These are phyloP conservation scores for Carex pumila DNA, from an alignment of 176 grass and related monocot species.

Conservation along the genomic window DNA sequence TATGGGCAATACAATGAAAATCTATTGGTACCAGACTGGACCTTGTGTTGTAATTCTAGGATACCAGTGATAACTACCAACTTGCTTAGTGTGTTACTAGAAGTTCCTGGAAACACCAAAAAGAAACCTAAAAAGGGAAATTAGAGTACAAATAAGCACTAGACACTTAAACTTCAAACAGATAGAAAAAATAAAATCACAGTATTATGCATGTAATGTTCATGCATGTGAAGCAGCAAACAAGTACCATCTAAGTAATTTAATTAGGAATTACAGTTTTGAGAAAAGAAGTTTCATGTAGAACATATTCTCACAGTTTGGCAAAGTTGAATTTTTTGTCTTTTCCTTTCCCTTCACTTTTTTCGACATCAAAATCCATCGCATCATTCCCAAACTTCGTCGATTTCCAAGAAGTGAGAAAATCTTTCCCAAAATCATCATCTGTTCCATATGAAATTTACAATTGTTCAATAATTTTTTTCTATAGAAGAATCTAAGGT, in stretches of 20 bases:
- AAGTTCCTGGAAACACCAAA: background rate
- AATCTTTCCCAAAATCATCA: constrained; percentile 87
- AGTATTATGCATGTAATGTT: background rate
- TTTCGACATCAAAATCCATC: constrained; percentile 61
- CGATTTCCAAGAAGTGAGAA: constrained; percentile 76
- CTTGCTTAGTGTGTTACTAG: background rate
- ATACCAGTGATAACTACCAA: background rate
- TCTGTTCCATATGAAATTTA: constrained; percentile 35
- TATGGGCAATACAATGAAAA: background rate
- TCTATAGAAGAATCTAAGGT: background rate
- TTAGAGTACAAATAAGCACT: background rate
- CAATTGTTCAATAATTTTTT: background rate
- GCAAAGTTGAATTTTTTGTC: constrained; percentile 79
- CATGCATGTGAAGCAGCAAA: background rate
- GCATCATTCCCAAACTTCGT: constrained; percentile 45
- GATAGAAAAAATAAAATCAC: background rate
- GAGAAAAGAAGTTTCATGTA: background rate
- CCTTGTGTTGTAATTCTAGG: background rate
- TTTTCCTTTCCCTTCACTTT: constrained; percentile 41
- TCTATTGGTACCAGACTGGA: background rate
- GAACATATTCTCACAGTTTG: constrained; percentile 61
- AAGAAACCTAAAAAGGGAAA: background rate
- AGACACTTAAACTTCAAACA: background rate
- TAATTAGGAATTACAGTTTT: background rate
- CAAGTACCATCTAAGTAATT: background rate